Evolutionary conservation across 306 rosid species (phyloP).

Genomic region (Ziziphus jujuba): DNA sequence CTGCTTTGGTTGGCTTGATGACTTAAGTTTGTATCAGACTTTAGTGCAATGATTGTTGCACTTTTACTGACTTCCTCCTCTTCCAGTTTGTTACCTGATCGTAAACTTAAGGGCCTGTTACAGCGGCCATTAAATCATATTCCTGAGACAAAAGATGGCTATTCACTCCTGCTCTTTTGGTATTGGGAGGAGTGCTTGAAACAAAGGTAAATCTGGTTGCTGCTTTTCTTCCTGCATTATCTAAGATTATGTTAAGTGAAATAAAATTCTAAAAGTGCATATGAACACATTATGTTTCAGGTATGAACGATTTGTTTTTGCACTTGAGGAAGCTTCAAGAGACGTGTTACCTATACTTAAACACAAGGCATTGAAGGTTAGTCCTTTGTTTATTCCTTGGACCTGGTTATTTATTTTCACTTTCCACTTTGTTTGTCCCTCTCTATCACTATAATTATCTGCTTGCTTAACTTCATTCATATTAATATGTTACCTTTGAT

Average conservation of each 20-base stretch:
- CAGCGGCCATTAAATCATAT: conserved; percentile 62
- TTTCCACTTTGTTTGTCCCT: neutral
- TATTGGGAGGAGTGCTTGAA: conserved; percentile 96
- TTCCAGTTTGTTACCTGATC: conserved; percentile 85
- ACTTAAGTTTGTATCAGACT: neutral
- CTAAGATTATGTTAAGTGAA: neutral
- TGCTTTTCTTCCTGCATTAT: conserved; percentile 6
- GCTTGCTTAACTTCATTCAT: too few species aligned
- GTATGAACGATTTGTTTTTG: conserved; percentile 82
- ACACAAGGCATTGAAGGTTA: conserved; percentile 84
- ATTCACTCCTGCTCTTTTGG: conserved; percentile 90
- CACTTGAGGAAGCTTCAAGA: conserved; percentile 96
- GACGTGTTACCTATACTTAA: conserved; percentile 87
- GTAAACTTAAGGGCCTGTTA: conserved; percentile 76
- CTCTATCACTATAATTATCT: neutral
- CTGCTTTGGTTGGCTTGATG: neutral
- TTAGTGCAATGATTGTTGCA: neutral
- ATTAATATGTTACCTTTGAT: too few species aligned
- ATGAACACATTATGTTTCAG: conserved; percentile 32
- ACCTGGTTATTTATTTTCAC: neutral
- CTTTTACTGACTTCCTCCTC: conserved; percentile 9
- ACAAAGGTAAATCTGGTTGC: conserved; percentile 57
- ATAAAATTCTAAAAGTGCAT: neutral
- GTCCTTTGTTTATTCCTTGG: conserved; percentile 17
- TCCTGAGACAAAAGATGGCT: conserved; percentile 87